A percentile compares a stretch with the other conserved stretches of the same genome.
These are phyloP conservation scores for Rasamsonia emersonii DNA, from an alignment of 2,329 filamentous ascomycete genomes.

Conservation along the genomic window DNA sequence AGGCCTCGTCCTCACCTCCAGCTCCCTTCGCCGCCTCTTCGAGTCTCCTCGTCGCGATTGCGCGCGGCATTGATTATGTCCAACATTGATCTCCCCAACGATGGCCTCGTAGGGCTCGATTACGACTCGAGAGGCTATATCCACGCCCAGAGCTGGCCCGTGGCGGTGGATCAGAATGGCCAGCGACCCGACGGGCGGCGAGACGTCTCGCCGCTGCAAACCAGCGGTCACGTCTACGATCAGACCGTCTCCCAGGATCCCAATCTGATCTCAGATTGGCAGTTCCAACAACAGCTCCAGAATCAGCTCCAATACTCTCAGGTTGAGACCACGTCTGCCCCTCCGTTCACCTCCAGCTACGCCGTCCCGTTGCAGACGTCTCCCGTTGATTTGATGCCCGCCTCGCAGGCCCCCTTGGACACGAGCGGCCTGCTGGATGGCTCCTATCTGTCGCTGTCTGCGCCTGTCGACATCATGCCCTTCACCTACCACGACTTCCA, in stretches of 20 bases:
- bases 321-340: slow-evolving; percentile 48
- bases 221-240: slow-evolving; percentile 34
- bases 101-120: slow-evolving; percentile 40
- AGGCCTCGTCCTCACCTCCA: slow-evolving; percentile 12
- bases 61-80: slow-evolving; percentile 26
- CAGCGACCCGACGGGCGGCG: slow-evolving; percentile 29
- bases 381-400: slow-evolving; percentile 48
- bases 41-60: slow-evolving; percentile 2
- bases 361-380: slow-evolving; percentile 35
- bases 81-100: slow-evolving; percentile 36
- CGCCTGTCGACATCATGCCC: slow-evolving; percentile 58
- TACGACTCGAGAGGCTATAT: slow-evolving; percentile 41
- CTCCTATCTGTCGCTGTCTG: slow-evolving; percentile 47
- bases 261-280: slow-evolving; percentile 38
- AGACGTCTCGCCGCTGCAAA: slow-evolving; percentile 36
- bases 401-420: slow-evolving; percentile 54
- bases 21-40: slow-evolving; percentile 12
- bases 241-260: slow-evolving; percentile 36
- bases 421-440: slow-evolving; percentile 52
- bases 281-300: slow-evolving; percentile 33
- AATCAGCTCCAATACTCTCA: slow-evolving; percentile 30
- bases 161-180: slow-evolving; percentile 32
- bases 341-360: slow-evolving; percentile 52
- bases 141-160: slow-evolving; percentile 34
- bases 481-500: slow-evolving; percentile 73